Evolutionary conservation across 2,329 filamentous ascomycete species (phyloP).

Genomic region (Microdochium trichocladiopsis): DNA sequence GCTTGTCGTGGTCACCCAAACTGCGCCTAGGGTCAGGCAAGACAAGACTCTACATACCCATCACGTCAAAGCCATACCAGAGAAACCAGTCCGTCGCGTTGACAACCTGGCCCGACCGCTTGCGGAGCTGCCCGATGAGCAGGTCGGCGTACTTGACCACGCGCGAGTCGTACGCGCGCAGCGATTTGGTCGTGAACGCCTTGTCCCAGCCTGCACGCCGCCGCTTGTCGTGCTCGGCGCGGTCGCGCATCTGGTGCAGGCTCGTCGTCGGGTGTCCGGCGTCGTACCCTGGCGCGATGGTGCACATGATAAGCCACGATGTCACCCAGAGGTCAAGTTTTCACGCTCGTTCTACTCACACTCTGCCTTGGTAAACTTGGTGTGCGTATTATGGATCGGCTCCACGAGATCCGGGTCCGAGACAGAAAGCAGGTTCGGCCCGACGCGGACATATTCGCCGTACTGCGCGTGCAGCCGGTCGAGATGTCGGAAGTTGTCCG

Average conservation of each 20-base stretch:
- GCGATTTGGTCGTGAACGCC: slow-evolving; percentile 9
- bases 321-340: too few relatives aligned
- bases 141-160: slow-evolving; percentile 9
- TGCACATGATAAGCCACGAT: background rate
- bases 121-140: slow-evolving; percentile 7
- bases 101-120: slow-evolving; percentile 4
- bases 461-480: slow-evolving; percentile 8
- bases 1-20: too few relatives aligned
- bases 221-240: slow-evolving; percentile 8
- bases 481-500: slow-evolving; percentile 9
- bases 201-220: slow-evolving; percentile 9
- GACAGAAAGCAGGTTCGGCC: slow-evolving; percentile 9
- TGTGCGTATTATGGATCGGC: slow-evolving; percentile 5
- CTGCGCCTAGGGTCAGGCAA: too few relatives aligned
- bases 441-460: slow-evolving; percentile 9
- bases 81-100: slow-evolving; percentile 9
- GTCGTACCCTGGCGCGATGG: slow-evolving; percentile 10
- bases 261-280: slow-evolving; percentile 9
- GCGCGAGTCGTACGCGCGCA: slow-evolving; percentile 8
- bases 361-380: slow-evolving; percentile 7
- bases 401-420: slow-evolving; percentile 8
- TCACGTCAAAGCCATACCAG: slow-evolving; percentile 11
- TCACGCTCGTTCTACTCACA: slow-evolving; percentile 4
- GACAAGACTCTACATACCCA: too few relatives aligned
- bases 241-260: slow-evolving; percentile 6